Evolutionary conservation across 345 rosid species (phyloP).

Genomic region (Eucalyptus camaldulensis): DNA sequence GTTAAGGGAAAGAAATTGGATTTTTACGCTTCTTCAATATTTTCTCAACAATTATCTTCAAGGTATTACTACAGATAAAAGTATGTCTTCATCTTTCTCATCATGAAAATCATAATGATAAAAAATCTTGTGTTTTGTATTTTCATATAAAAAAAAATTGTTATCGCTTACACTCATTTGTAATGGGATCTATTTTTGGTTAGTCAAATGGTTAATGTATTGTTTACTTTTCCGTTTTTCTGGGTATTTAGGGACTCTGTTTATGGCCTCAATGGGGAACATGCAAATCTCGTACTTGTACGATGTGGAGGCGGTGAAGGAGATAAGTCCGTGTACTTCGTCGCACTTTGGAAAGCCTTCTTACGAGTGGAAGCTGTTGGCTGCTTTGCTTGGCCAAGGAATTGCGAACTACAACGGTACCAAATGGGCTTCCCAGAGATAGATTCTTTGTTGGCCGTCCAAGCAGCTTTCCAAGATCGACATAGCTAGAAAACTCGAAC

Average conservation of each 20-base stretch:
- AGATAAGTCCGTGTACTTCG: background rate
- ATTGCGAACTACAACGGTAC: background rate
- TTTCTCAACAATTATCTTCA: too few relatives aligned
- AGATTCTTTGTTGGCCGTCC: too few relatives aligned
- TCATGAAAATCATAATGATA: too few relatives aligned
- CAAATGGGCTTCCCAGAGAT: background rate
- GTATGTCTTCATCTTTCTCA: too few relatives aligned
- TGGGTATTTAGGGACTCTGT: background rate
- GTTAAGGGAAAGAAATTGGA: too few relatives aligned
- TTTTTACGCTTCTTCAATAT: too few relatives aligned
- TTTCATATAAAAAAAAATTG: accelerated
- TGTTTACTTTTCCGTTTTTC: background rate
- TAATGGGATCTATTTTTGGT: background rate
- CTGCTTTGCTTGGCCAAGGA: background rate
- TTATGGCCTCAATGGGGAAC: background rate
- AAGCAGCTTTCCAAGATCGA: too few relatives aligned
- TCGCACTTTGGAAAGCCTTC: background rate
- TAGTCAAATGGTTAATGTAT: background rate
- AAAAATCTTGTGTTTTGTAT: too few relatives aligned
- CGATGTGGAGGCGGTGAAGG: slow-evolving; percentile 2
- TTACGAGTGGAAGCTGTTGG: background rate
- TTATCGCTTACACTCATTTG: background rate
- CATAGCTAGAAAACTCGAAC: too few relatives aligned
- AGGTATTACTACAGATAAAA: accelerated
- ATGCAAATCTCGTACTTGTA: background rate